These are phyloP conservation scores for Pholiota microspora DNA, from an alignment of 768 basidiomycete species.

Conservation along the genomic window DNA sequence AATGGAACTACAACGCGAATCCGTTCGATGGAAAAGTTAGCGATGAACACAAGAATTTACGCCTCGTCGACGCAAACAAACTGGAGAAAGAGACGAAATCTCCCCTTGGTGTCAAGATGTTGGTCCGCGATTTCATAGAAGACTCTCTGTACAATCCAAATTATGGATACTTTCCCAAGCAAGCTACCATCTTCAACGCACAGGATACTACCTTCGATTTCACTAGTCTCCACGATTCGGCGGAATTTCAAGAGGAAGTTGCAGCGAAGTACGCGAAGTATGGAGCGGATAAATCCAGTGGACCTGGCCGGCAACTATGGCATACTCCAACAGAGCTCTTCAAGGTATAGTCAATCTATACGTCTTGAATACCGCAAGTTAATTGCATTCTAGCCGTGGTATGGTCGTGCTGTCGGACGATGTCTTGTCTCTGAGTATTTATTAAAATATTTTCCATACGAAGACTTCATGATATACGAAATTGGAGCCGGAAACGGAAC, in stretches of 20 bases:
- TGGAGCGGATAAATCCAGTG: conserved; percentile 56
- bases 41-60: conserved; percentile 39
- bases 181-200: conserved; percentile 85
- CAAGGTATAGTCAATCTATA: conserved; percentile 54
- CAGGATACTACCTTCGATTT: conserved; percentile 68
- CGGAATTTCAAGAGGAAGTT: conserved; percentile 82
- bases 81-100: conserved; percentile 56
- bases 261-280: conserved; percentile 73
- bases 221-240: conserved; percentile 55
- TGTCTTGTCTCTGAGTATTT: conserved; percentile 92
- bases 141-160: conserved; percentile 96
- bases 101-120: conserved; percentile 86
- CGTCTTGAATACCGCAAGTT: conserved; percentile 6
- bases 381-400: conserved; percentile 70
- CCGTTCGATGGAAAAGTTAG: conserved; percentile 54
- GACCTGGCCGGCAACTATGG: conserved; percentile 91
- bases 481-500: conserved; percentile 98
- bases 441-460: conserved; percentile 92
- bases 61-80: conserved; percentile 67
- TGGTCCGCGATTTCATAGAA: conserved; percentile 94
- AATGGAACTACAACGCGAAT: conserved; percentile 77
- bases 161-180: conserved; percentile 96
- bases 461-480: conserved; percentile 95
- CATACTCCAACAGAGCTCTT: conserved; percentile 98
- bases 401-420: conserved; percentile 85